Evolutionary conservation across 2,329 filamentous ascomycete genomes (phyloP).

Genomic region (Fusarium veterinarium): DNA sequence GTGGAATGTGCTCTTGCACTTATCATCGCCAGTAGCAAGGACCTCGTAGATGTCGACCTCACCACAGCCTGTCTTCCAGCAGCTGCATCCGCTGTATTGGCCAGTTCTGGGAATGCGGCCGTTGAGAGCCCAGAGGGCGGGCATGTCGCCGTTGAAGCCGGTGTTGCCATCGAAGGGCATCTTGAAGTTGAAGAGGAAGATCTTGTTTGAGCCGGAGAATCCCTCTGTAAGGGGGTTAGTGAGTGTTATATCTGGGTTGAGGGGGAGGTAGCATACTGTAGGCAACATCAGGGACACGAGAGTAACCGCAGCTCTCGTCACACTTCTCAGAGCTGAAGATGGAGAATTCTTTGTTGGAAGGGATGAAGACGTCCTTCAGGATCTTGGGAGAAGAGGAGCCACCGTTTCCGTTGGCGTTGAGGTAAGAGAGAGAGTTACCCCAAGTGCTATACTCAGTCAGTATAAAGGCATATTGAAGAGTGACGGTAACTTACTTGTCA

Average conservation of each 20-base stretch:
- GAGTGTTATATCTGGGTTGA: background rate
- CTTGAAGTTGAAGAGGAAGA: constrained; percentile 78
- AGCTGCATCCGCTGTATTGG: constrained; percentile 79
- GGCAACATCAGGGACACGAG: constrained; percentile 56
- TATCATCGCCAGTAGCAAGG: constrained; percentile 71
- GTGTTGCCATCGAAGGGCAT: constrained; percentile 72
- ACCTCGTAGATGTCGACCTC: constrained; percentile 83
- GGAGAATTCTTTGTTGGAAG: constrained; percentile 59
- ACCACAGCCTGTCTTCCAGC: constrained; percentile 76
- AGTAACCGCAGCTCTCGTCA: constrained; percentile 56
- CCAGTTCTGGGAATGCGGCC: constrained; percentile 75
- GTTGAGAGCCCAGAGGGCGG: constrained; percentile 82
- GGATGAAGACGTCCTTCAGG: constrained; percentile 54
- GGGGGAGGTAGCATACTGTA: constrained; percentile 53
- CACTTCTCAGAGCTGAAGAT: constrained; percentile 60
- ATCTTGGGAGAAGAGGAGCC: constrained; percentile 54
- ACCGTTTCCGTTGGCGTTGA: constrained; percentile 55
- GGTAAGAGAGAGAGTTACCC: constrained; percentile 60
- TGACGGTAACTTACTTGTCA: constrained; percentile 54
- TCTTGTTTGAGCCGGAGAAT: constrained; percentile 75
- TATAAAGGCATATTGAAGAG: background rate
- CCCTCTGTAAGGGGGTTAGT: constrained; percentile 63
- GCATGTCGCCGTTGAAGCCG: constrained; percentile 73
- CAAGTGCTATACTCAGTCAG: constrained; percentile 50
- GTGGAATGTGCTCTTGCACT: constrained; percentile 79